Conservation (phyloP, 768 basidiomycete genomes). For the Tulasnella sp. region DNA sequence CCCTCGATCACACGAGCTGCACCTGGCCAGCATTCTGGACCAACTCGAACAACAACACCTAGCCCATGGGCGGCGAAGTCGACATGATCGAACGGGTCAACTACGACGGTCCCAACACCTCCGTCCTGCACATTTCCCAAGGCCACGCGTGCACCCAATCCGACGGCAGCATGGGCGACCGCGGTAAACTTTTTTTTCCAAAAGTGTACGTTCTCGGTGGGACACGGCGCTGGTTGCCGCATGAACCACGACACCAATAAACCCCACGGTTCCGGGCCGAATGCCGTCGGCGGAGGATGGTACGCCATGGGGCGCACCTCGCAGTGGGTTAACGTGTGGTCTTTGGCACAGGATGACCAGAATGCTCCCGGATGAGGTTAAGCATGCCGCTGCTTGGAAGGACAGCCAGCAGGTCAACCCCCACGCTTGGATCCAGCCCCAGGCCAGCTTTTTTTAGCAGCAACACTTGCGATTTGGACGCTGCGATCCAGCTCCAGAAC, state of each 20-base stretch:
- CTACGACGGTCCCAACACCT: constrained; percentile 32
- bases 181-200: not conserved
- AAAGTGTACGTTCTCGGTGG: not conserved
- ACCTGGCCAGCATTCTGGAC: constrained; percentile 55
- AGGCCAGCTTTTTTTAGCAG: constrained; percentile 33
- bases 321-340: constrained; percentile 29
- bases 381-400: not conserved
- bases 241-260: constrained; percentile 15
- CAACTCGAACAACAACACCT: constrained; percentile 40
- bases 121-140: constrained; percentile 38
- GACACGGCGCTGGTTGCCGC: constrained; percentile 32
- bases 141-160: constrained; percentile 63
- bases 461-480: constrained; percentile 33
- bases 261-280: constrained; percentile 33
- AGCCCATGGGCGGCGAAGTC: constrained; percentile 52
- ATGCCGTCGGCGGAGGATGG: constrained; percentile 35
- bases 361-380: constrained; percentile 30
- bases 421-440: constrained; percentile 32
- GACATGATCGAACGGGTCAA: constrained; percentile 44
- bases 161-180: constrained; percentile 35
- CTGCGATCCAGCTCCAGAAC: too few relatives aligned
- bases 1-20: too few relatives aligned
- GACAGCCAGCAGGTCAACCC: constrained; percentile 19
- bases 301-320: not conserved
- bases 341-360: constrained; percentile 29